Base-by-base conservation (phyloP, 305 asterid species). In the Fraxinus angustifolia region DNA sequence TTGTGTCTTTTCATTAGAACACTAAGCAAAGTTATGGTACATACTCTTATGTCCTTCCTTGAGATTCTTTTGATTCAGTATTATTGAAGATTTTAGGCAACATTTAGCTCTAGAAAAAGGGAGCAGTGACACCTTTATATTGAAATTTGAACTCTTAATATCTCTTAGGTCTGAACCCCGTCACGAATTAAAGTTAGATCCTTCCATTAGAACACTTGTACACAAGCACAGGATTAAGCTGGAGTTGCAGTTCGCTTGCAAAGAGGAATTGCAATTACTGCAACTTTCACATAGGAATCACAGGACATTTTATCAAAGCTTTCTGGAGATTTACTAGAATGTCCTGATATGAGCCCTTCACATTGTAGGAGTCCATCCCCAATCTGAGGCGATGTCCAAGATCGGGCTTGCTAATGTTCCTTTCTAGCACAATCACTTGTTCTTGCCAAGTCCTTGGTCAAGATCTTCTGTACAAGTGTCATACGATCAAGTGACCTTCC, bases 161-260 rank as follows among this genome's bases (percentile, higher is more conserved):
- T 48, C 60, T 11, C 21, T 50, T 50, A 16, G 60, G 21, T 50
- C 6, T 16, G 60, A 12, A 14, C 60, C 21, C 2, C 45, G 6
- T 3, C 60, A 50, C 19, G 17, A 50, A 48, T 48, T 48, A 48
- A 48, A 48, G 58, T 48, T 48, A 48, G 58, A 48, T 48, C 58
- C 58, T 14, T 3, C 19, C 17, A 48, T 14, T 48, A 48, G 58
- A 48, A 48, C 19, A 16, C 19, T 14, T 2, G 58, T 48, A 48
- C 19, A 16, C 58, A 48, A 48, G 58, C 19, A 48, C 19, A 48
- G 58, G 58, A 28, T 78, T 81, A 82, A 40, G 38, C 60, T 16
- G 40, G 53, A n/a, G 80, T 80, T 14, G 84, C 82, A 36, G 87
- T 86, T 85, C 89, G 31, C 72, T 75, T 58, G 91, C 88, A 60